These are phyloP conservation scores for Geotrichum carabidarum DNA, from an alignment of 1,139 yeast species.

Conservation along the genomic window DNA sequence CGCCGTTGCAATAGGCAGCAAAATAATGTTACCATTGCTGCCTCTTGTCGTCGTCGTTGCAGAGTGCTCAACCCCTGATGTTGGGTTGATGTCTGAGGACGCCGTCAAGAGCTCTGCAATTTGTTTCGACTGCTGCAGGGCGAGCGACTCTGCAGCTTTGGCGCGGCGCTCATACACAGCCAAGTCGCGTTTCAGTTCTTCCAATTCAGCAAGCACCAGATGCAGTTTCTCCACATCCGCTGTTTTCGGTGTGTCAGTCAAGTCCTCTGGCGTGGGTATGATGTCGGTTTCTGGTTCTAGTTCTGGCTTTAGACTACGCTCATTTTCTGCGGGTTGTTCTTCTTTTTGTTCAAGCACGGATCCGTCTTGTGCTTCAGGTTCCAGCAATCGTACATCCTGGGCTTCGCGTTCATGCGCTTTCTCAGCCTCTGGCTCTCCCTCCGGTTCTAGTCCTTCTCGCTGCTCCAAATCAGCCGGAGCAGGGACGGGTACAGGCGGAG, in stretches of 20 bases:
- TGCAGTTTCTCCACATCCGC: slow-evolving; percentile 13
- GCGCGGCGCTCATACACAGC: slow-evolving; percentile 23
- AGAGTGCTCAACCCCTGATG: neutral
- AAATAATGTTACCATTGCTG: slow-evolving; percentile 1
- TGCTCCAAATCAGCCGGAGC: neutral
- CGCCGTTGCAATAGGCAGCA: slow-evolving; percentile 27
- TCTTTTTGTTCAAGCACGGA: neutral
- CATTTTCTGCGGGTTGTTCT: neutral
- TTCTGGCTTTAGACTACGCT: neutral
- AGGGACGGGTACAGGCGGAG: neutral
- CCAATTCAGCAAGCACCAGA: slow-evolving; percentile 19
- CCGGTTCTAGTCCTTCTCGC: neutral
- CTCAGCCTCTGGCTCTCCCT: neutral
- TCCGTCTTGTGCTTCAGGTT: neutral
- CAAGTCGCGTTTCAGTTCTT: slow-evolving; percentile 20
- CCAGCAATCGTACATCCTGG: neutral
- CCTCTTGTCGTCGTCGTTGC: slow-evolving; percentile 2
- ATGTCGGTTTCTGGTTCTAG: neutral
- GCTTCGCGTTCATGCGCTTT: neutral
- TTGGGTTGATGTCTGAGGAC: neutral
- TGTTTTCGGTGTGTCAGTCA: neutral
- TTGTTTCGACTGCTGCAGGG: slow-evolving; percentile 21
- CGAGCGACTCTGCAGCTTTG: slow-evolving; percentile 25
- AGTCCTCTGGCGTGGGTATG: no score
- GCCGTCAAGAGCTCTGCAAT: slow-evolving; percentile 22